Percentiles rank a stretch among this genome's conserved stretches.
Evolutionary conservation across 2,329 filamentous ascomycete species (phyloP).

Genomic region (Xylariaceae sp.): DNA sequence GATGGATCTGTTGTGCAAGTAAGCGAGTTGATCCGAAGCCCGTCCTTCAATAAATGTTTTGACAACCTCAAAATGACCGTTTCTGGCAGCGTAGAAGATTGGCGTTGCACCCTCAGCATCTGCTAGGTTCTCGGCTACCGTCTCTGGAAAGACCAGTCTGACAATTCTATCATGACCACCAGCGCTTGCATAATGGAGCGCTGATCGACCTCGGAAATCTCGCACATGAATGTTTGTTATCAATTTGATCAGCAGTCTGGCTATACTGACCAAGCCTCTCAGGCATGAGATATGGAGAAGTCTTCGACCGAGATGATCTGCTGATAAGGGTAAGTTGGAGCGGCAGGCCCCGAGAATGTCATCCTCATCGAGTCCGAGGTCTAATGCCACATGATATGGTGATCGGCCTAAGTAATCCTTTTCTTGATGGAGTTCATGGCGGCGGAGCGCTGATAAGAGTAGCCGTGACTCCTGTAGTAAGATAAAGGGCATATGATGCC

Average conservation of each 20-base stretch:
- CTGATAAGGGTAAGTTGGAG: not conserved
- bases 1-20: no score
- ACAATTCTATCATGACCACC: not conserved
- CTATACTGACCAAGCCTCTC: not conserved
- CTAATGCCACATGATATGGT: conserved; percentile 5
- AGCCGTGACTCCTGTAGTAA: not conserved
- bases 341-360: not conserved
- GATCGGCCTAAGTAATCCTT: conserved; percentile 5
- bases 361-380: not conserved
- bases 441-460: no score
- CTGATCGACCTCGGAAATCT: not conserved
- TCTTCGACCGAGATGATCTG: not conserved
- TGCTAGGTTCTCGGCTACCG: no score
- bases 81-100: not conserved
- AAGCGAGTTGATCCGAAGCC: no score
- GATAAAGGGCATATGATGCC: conserved; percentile 1
- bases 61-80: not conserved
- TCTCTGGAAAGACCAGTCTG: no score
- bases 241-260: not conserved
- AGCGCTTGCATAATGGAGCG: conserved; percentile 4
- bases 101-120: no score
- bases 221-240: not conserved
- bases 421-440: not conserved
- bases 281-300: conserved; percentile 7
- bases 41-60: no score